Base-by-base conservation (phyloP, 1,139 yeast species). In the Taphrina pruni region DNA sequence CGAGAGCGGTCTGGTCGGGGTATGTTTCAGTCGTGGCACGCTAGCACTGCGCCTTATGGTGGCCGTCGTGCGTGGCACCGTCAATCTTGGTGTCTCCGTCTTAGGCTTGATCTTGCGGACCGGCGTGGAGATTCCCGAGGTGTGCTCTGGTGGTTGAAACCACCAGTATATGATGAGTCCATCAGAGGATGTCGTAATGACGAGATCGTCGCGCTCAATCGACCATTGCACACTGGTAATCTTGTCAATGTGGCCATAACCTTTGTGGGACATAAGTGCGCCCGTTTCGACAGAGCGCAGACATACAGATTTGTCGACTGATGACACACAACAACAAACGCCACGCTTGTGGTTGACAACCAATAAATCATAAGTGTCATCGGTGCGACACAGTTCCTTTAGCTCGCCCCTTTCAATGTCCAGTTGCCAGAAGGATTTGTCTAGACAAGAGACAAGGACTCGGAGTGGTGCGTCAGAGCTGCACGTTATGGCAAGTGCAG, bases 141-240 rank as follows among this genome's bases (percentile, higher is more conserved):
- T 32, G 14, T 14, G 45, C 17, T 36, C 55, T 2, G 39, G 12
- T 20, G 51, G n/a, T 35, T 64, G 60, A 26, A 64, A 45, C 45
- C 55, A 46, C 67, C 67, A 64, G 12, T n/a, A 9, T 12, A 64
- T 20, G n/a, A 54, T 35, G 14, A 55, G 46, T 11, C 67, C 67
- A 36, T 64, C 67, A 7, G 21, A 26, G 45, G 55, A 36, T 7
- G 61, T 55, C n/a, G 61, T 48, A 36, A 64, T 45, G 17, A 38
- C 60, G 17, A 17, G 21, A 45, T 46, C 52, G 12, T 56, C 55
- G 7, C 52, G 32, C 1, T 32, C 61, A 20, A 12, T 35, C 9
- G 67, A 64, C 67, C 67, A 64, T 21, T 45, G 45, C 2, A 55
- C 54, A 55, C 46, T 55, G 12, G 67, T 55, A 3, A 55, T 35